phyloP scores from a whole-genome alignment of 305 asterid species.

The Solanum hybrid region DNA sequence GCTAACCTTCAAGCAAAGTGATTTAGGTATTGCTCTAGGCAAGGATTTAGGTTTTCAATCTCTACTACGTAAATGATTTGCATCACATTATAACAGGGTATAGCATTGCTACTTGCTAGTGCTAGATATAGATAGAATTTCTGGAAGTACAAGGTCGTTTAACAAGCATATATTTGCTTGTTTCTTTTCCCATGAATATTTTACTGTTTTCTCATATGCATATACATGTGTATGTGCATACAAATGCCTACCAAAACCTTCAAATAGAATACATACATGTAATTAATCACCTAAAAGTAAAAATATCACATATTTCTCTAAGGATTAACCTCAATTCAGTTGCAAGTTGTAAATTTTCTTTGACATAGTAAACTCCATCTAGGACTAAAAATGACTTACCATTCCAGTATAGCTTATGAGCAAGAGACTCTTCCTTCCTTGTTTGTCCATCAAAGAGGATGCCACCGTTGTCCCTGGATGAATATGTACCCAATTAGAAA shows the following conservation, averaged over 20 bases:
- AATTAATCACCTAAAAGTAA: neutral
- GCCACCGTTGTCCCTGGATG: constrained; percentile 81
- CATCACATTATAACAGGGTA: neutral
- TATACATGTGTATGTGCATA: neutral
- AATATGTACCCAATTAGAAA: constrained; percentile 13
- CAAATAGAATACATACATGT: neutral
- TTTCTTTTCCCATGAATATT: neutral
- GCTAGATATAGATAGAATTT: neutral
- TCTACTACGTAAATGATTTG: neutral
- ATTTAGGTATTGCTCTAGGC: neutral
- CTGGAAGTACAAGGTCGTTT: neutral
- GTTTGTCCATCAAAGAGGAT: constrained; percentile 86
- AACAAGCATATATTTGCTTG: neutral
- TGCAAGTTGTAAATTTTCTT: neutral
- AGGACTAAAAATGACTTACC: constrained; percentile 30
- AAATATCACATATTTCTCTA: neutral
- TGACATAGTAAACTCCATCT: neutral
- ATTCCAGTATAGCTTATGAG: constrained; percentile 83
- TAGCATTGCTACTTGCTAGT: neutral
- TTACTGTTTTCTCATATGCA: neutral
- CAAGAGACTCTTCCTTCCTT: constrained; percentile 94
- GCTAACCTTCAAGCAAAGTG: neutral
- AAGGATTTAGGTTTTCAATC: neutral
- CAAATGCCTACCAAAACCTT: neutral
- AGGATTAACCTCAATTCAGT: neutral